phyloP scores from a whole-genome alignment of 768 basidiomycete genomes.

The Saitozyma sp. region DNA sequence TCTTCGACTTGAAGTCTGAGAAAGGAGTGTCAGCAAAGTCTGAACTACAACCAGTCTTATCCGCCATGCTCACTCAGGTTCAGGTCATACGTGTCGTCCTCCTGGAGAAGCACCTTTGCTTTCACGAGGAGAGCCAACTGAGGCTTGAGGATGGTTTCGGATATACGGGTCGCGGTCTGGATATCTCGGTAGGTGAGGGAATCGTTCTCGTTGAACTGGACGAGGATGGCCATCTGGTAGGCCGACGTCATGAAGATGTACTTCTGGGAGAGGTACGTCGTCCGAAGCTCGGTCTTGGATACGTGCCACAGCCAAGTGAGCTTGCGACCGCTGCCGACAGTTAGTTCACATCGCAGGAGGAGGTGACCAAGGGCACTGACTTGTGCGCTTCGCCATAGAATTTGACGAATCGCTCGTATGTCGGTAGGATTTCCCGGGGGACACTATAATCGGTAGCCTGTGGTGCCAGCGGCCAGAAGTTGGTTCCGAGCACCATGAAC shows the following conservation, averaged over 20 bases:
- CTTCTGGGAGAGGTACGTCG: constrained; percentile 89
- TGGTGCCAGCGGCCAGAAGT: constrained; percentile 91
- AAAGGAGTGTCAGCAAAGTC: not conserved
- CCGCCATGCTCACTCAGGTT: constrained; percentile 67
- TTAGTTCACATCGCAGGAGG: not conserved
- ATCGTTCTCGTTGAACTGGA: constrained; percentile 91
- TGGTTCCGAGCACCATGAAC: constrained; percentile 90
- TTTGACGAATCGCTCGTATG: constrained; percentile 84
- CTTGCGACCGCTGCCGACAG: constrained; percentile 66
- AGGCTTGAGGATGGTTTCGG: constrained; percentile 59
- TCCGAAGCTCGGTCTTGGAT: constrained; percentile 91
- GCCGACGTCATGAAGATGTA: constrained; percentile 94
- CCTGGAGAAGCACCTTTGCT: constrained; percentile 83
- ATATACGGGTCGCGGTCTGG: constrained; percentile 70
- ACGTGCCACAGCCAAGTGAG: constrained; percentile 99
- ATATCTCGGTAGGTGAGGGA: constrained; percentile 80
- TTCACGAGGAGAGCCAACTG: constrained; percentile 69
- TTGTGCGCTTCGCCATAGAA: constrained; percentile 72
- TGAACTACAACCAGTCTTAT: not conserved
- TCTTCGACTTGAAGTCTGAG: constrained; percentile 84
- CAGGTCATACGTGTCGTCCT: constrained; percentile 90
- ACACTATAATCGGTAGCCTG: constrained; percentile 76
- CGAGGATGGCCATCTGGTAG: constrained; percentile 90
- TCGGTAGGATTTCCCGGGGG: constrained; percentile 79
- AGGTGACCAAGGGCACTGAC: constrained; percentile 12